Evolutionary conservation across 2,329 filamentous ascomycete genomes (phyloP).

Genomic region (Aspergillus ibericus): DNA sequence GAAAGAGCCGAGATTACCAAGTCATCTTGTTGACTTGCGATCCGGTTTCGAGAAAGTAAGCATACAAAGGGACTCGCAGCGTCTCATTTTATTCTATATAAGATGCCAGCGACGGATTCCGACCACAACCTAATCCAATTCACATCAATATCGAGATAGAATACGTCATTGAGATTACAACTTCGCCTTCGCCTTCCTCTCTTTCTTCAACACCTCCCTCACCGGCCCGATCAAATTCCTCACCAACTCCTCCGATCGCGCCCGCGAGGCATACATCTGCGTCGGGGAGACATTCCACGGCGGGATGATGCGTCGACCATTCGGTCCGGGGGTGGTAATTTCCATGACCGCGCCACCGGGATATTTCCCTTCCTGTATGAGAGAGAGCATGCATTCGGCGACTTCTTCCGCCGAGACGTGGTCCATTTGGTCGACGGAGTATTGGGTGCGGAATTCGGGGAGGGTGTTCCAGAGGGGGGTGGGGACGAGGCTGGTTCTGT

Average conservation of each 20-base stretch:
- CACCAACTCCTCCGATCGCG: background rate
- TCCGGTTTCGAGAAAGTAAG: too few species aligned
- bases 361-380: background rate
- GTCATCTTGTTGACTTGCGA: too few species aligned
- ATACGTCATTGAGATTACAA: too few species aligned
- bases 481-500: background rate
- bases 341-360: constrained; percentile 1
- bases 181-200: background rate
- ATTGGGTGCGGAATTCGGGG: background rate
- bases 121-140: too few species aligned
- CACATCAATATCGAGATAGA: too few species aligned
- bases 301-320: background rate
- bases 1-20: too few species aligned
- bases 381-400: background rate
- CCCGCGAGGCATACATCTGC: background rate
- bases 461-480: background rate
- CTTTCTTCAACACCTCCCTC: background rate
- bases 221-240: background rate
- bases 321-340: background rate
- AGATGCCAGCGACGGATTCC: too few species aligned
- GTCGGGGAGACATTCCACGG: background rate
- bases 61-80: too few species aligned
- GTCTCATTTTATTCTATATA: too few species aligned
- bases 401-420: background rate
- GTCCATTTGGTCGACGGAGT: background rate